Base-by-base conservation (phyloP, 345 rosid species). In the Lumnitzera littorea region DNA sequence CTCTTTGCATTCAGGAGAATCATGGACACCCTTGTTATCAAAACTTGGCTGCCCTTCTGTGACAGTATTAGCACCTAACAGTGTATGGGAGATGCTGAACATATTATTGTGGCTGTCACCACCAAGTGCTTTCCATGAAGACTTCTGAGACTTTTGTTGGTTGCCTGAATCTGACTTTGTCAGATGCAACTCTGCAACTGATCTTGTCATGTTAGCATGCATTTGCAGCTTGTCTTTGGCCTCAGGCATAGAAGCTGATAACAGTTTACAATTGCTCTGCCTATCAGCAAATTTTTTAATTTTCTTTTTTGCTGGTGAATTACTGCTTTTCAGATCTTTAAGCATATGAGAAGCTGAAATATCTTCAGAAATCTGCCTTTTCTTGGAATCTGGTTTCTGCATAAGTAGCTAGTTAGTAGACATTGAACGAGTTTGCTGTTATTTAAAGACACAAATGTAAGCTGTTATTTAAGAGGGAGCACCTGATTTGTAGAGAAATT, bases 101-200 rank as follows among this genome's bases (percentile, higher is more conserved):
- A 51, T 55, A 62, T 52, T 67, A 24, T 64, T 68, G 62, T 64
- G 63, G 55, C 58, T 78, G 72, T 65, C 77, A 55, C 79, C 88
- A 55, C 84, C 65, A 69, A 86, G 91, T 66, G 76, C 73, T 72
- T 63, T 85, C 95, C 96, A 91, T 11, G 96, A 87, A 56, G 86
- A 79, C 68, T 83, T 87, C 65, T 83, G 90, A 66, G 91, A 74
- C 87, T 71, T 70, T 54, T 11, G 73, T 66, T 70, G 75, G 66
- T 48, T 51, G 50, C 61, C 62, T 58, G 60, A 62, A 20, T 50
- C 54, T 13, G 70, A 58, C 62, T 64, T 71, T 60, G 51, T 53
- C 31, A 27, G 43, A 65, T 65, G 63, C 58, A 62, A 56, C 62
- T 67, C 63, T 46, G 46, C 46, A 24, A 9, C 13, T 2, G 2